Evolutionary conservation across 202 grass and related monocot genomes (phyloP).

Genomic region (Zizania palustris): DNA sequence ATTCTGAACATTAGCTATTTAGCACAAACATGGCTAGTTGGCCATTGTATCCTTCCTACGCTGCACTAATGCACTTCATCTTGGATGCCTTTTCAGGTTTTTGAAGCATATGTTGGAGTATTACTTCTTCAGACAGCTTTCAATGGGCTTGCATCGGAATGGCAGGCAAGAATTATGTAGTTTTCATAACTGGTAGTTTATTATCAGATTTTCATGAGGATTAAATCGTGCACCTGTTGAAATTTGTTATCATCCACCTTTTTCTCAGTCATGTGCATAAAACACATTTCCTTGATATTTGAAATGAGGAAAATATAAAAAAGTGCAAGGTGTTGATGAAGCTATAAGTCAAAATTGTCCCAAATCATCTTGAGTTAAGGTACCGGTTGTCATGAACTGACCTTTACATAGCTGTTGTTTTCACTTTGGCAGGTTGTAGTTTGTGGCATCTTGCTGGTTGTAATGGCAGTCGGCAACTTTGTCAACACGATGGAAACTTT

Average conservation of each 20-base stretch:
- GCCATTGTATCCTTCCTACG: not conserved
- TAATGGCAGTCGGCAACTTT: conserved; percentile 98
- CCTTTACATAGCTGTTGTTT: not conserved
- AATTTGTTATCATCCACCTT: conserved; percentile 11
- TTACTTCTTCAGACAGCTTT: conserved; percentile 88
- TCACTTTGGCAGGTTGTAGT: conserved; percentile 61
- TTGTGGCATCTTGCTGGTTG: conserved; percentile 85
- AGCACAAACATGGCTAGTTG: not conserved
- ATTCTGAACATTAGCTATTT: not conserved
- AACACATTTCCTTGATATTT: not conserved
- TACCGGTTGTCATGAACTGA: conserved; percentile 13
- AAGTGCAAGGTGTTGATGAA: not conserved
- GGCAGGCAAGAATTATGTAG: conserved; percentile 70
- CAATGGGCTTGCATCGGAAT: conserved; percentile 64
- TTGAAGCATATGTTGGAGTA: conserved; percentile 93
- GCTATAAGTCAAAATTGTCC: conserved; percentile 8
- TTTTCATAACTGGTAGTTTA: conserved; percentile 1
- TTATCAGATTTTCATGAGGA: conserved; percentile 22
- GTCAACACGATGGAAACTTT: conserved; percentile 86
- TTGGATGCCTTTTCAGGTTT: conserved; percentile 60
- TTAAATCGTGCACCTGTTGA: conserved; percentile 4
- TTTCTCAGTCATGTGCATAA: not conserved
- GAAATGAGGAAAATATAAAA: not conserved
- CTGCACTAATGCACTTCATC: conserved; percentile 18
- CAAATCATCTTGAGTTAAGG: not conserved